A percentile compares a stretch with the other conserved stretches of the same genome.
Conservation (phyloP, 2,329 filamentous ascomycete genomes). For the Dactylonectria macrodidyma region DNA sequence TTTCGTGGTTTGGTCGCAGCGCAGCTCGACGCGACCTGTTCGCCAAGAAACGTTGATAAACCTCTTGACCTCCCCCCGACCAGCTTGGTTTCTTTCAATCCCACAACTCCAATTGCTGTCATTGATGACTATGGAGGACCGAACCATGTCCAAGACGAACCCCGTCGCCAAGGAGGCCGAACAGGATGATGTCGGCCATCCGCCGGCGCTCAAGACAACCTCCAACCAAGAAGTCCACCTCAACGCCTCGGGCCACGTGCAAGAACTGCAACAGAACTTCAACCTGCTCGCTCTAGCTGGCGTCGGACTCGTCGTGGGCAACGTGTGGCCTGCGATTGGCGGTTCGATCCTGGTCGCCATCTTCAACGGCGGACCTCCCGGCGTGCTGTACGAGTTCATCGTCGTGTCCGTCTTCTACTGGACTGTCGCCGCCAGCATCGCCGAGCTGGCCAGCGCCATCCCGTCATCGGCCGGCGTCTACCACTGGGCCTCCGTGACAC, state of each 20-base stretch:
- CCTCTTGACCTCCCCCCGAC: too few relatives aligned
- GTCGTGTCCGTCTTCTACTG: slow-evolving; percentile 67
- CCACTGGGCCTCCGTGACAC: slow-evolving; percentile 73
- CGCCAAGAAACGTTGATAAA: too few relatives aligned
- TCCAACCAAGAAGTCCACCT: slow-evolving; percentile 38
- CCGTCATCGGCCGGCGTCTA: slow-evolving; percentile 75
- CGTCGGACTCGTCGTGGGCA: slow-evolving; percentile 59
- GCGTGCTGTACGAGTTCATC: slow-evolving; percentile 74
- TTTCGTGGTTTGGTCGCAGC: too few relatives aligned
- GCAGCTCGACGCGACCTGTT: too few relatives aligned
- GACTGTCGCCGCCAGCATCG: slow-evolving; percentile 70
- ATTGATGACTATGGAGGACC: slow-evolving; percentile 18
- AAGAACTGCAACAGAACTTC: slow-evolving; percentile 57
- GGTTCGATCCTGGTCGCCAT: slow-evolving; percentile 65
- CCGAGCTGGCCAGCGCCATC: slow-evolving; percentile 73
- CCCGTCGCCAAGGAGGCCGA: slow-evolving; percentile 25
- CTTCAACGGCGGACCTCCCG: slow-evolving; percentile 73
- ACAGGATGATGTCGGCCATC: slow-evolving; percentile 10
- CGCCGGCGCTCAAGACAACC: slow-evolving; percentile 22
- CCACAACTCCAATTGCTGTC: slow-evolving; percentile 16
- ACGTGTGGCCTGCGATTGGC: slow-evolving; percentile 61
- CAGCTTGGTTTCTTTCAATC: neutral
- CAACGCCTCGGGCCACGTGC: slow-evolving; percentile 59
- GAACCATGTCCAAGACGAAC: slow-evolving; percentile 28
- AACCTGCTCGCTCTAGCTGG: slow-evolving; percentile 58